These are phyloP conservation scores for Hypsizygus ulmarius DNA, from an alignment of 1,284 basidiomycete genomes.

Conservation along the genomic window DNA sequence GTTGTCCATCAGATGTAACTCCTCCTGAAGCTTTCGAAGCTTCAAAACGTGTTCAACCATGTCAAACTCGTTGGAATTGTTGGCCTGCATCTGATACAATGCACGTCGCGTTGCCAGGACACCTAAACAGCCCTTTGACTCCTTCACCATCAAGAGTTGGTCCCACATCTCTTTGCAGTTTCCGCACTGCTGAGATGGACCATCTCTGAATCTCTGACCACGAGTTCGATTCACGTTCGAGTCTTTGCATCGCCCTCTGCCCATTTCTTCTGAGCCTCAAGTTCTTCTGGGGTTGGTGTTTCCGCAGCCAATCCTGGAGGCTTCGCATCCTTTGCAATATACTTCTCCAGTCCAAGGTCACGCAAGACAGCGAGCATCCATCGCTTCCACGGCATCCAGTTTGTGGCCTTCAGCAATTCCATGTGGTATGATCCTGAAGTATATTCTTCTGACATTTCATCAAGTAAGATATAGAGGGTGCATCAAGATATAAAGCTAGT, in stretches of 20 bases:
- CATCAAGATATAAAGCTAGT: no score
- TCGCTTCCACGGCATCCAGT: constrained; percentile 22
- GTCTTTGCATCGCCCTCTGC: constrained; percentile 22
- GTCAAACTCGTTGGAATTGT: constrained; percentile 4
- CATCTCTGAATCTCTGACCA: no score
- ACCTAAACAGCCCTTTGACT: constrained; percentile 22
- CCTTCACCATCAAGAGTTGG: constrained; percentile 26
- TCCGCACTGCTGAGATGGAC: constrained; percentile 18
- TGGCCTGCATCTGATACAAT: constrained; percentile 15
- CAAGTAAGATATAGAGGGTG: no score
- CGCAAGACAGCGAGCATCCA: constrained; percentile 23
- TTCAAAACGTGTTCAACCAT: constrained; percentile 22
- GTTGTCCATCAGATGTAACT: constrained; percentile 21
- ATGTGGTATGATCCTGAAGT: constrained; percentile 20
- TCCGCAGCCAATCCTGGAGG: constrained; percentile 17
- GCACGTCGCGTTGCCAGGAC: constrained; percentile 19
- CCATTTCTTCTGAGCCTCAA: constrained; percentile 17
- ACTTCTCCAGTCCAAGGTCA: constrained; percentile 25
- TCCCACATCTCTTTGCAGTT: constrained; percentile 26
- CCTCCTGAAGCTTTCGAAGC: constrained; percentile 21
- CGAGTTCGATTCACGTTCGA: constrained; percentile 22
- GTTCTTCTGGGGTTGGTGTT: constrained; percentile 10
- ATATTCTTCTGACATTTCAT: constrained; percentile 2
- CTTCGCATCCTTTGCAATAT: constrained; percentile 17
- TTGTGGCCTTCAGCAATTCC: constrained; percentile 15